Base-by-base conservation (phyloP, 2,329 filamentous ascomycete genomes). In the Colletotrichum sp. region DNA sequence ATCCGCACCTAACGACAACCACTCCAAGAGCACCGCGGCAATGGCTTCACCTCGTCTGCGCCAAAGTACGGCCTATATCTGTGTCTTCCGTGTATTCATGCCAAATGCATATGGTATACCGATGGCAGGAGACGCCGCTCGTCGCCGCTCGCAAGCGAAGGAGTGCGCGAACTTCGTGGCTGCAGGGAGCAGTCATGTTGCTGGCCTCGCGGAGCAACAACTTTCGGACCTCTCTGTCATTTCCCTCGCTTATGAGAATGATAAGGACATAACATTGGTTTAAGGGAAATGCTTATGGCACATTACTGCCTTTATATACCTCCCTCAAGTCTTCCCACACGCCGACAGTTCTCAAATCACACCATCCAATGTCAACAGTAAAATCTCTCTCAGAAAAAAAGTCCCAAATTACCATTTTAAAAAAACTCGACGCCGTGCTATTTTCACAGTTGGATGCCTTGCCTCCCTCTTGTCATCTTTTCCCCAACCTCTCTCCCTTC, bases 341-440 rank as follows among this genome's bases (percentile, higher is more conserved):
- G 30, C 30, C 10, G 1, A 12, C 10, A 32, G 1, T 12, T 32
- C 16, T 44, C 16, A 44, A 44, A 1, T 44, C 36, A 44, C 36
- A 44, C 8, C 36, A 44, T 18, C 36, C 36, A 8, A 36, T 0
- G 12, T 8, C 7, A 5, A 16, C 6, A 36, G 15, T 3, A 26
- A 24, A 4, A 12, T 32, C 6, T 26, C 6, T 57, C 21, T 28
- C n/a, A 5, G 12, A 24, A 59, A 24, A 24, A 32, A 71, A 71
- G 13, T 10, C 30, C 68, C 72, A 49, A 63, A 71, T 71, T 75
- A 59, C 65, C 73, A 71, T 49, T 60, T 75, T 63, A 52, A 52
- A 68, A 68, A 65, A 28, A 72, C 71, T 66, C 71, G 65, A 52
- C 44, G 44, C 44, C 44, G 44, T 52, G 44, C 44, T 52, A 52